Evolutionary conservation across 2,329 filamentous ascomycete species (phyloP), one percentile per base, ranked within the genome.

Genomic region (Chaetomiaceae sp.): DNA sequence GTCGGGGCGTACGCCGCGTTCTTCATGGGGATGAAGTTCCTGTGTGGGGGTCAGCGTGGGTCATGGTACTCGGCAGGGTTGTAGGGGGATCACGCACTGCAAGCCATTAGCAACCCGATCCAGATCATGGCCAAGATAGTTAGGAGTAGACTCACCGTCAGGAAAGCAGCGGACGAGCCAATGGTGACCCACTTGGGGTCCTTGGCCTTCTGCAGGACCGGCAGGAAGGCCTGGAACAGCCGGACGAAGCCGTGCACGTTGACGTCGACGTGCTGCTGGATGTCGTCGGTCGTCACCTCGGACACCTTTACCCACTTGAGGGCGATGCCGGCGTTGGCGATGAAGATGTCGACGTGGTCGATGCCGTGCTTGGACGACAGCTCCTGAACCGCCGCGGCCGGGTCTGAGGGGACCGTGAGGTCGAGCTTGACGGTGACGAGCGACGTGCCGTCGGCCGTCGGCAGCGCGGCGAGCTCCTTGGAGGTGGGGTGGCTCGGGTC

Each of bases 291-390:
- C 14, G 71, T 65, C 20, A 67, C 66, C 11, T 68, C 65, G 2
- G 60, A 53, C 1, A 72, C 67, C 0, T 61, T 57, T 0, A 68
- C 68, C 34, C 61, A 72, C 15, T 59, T 46, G 4, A 66, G 64
- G 4, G 62, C 61, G 11, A 76, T 71, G 12, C 71, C 78, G 0
- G 78, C 77, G 60, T 81, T 82, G 40, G 77, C 74, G 47, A 82
- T 73, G 2, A 82, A 70, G 6, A 78, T 62, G 56, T 82, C 77
- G 2, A 81, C 62, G 22, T 69, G 63, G 4, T 64, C 60, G 56
- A 81, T 72, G 3, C 66, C 67, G 14, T 69, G 55, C 1, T 71
- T 64, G 2, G 71, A 71, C n/a, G 3, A 38, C 19, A 45, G 39
- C 23, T 38, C 14, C 11, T 15, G 8, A 3, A 51, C 40, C 14